A percentile compares a stretch with the other conserved stretches of the same genome.
These are phyloP conservation scores for Nosema granulosis DNA, from an alignment of 371 early-diverging fungal species.

Conservation along the genomic window DNA sequence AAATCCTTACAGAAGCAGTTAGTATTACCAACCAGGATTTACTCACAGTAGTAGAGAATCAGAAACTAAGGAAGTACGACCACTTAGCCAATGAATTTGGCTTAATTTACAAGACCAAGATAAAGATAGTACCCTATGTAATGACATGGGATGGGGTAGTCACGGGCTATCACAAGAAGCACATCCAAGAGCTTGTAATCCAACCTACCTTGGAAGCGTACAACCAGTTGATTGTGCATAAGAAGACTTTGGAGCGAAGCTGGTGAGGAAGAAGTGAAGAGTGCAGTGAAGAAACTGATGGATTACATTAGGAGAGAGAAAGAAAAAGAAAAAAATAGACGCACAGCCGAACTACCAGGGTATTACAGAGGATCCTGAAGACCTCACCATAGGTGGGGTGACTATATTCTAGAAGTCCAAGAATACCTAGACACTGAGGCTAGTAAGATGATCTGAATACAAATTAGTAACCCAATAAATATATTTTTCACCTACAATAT, in stretches of 20 bases:
- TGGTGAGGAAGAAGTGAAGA: neutral
- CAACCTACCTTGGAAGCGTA: neutral
- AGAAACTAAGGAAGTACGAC: slow-evolving; percentile 23
- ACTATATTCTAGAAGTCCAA: too few species aligned
- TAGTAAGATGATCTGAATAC: too few species aligned
- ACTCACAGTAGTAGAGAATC: slow-evolving; percentile 6
- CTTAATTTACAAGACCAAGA: neutral
- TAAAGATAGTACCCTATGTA: slow-evolving; percentile 7
- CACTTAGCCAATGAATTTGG: slow-evolving; percentile 1
- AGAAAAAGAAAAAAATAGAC: too few species aligned
- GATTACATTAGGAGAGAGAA: too few species aligned
- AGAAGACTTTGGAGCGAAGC: neutral
- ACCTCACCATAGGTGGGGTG: too few species aligned
- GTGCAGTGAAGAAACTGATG: too few species aligned
- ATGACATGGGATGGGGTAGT: slow-evolving; percentile 11
- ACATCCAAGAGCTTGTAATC: neutral
- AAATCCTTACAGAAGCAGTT: slow-evolving; percentile 13
- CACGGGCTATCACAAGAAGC: neutral
- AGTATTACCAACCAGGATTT: slow-evolving; percentile 27
- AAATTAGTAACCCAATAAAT: too few species aligned
- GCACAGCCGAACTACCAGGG: too few species aligned
- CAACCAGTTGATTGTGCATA: neutral
- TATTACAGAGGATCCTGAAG: too few species aligned
- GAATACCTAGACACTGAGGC: too few species aligned
- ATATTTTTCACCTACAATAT: too few species aligned